A percentile compares a stretch with the other conserved stretches of the same genome.
These are phyloP conservation scores for Hygrophila difformis DNA, from an alignment of 257 asterid genomes.

Conservation along the genomic window DNA sequence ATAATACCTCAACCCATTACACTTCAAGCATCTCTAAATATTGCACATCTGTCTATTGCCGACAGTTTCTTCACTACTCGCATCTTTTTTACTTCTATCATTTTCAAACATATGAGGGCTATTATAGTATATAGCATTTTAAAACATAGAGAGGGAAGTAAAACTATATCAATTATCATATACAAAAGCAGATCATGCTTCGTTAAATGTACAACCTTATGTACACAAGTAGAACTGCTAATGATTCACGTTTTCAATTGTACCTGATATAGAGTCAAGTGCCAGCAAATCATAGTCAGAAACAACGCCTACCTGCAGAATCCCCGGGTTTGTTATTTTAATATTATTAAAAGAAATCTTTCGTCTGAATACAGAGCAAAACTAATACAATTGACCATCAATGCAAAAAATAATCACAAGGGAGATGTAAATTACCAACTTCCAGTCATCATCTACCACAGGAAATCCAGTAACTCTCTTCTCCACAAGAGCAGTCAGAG, in stretches of 20 bases:
- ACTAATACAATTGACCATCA: conserved; percentile 10
- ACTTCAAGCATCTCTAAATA: conserved; percentile 3
- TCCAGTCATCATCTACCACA: conserved; percentile 85
- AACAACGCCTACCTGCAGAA: conserved; percentile 81
- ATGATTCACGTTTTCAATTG: conserved; percentile 13
- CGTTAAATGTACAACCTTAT: background rate
- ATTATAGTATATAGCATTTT: too few relatives aligned
- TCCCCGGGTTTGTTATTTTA: conserved; percentile 10
- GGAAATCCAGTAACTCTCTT: conserved; percentile 91
- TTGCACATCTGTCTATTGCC: background rate
- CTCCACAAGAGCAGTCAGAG: conserved; percentile 70
- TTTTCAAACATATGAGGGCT: conserved; percentile 11
- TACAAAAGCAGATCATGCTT: background rate
- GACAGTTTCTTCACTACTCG: too few relatives aligned
- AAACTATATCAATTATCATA: too few relatives aligned
- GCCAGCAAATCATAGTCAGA: conserved; percentile 91
- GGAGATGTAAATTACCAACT: conserved; percentile 51
- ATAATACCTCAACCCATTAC: conserved; percentile 1
- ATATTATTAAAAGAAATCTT: conserved; percentile 6
- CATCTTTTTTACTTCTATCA: background rate
- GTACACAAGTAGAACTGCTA: too few relatives aligned
- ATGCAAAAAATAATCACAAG: too few relatives aligned
- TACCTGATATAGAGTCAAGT: conserved; percentile 87
- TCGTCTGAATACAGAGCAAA: conserved; percentile 8
- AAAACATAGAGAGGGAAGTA: too few relatives aligned